Conservation (phyloP, 2,329 filamentous ascomycete genomes). For the Biscogniauxia sp. region DNA sequence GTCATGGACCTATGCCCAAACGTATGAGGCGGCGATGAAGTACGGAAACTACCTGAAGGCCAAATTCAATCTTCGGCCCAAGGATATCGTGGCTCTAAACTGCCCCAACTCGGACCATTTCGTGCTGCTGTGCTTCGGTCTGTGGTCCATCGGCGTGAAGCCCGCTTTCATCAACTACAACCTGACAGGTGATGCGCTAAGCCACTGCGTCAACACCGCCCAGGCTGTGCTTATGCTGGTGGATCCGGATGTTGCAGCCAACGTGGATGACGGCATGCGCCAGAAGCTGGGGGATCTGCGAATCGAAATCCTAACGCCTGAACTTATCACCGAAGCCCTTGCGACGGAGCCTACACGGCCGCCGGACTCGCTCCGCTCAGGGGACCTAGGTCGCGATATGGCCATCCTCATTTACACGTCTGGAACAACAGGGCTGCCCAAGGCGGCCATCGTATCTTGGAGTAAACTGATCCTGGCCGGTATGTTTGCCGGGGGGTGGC, state of each 20-base stretch:
- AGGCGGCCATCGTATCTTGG: slow-evolving; percentile 76
- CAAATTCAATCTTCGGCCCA: slow-evolving; percentile 59
- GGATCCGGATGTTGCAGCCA: slow-evolving; percentile 57
- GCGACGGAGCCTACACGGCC: slow-evolving; percentile 52
- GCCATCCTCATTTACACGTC: slow-evolving; percentile 80
- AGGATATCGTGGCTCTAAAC: slow-evolving; percentile 77
- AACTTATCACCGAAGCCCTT: slow-evolving; percentile 53
- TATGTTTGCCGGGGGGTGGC: slow-evolving; percentile 52
- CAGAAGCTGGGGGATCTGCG: slow-evolving; percentile 48
- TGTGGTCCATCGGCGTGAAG: slow-evolving; percentile 80
- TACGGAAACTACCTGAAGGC: slow-evolving; percentile 75
- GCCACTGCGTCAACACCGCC: slow-evolving; percentile 71
- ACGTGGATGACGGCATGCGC: slow-evolving; percentile 57
- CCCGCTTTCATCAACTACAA: slow-evolving; percentile 92
- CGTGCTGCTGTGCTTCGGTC: slow-evolving; percentile 69
- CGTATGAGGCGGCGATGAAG: slow-evolving; percentile 67
- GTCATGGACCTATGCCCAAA: slow-evolving; percentile 71
- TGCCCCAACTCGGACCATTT: slow-evolving; percentile 80
- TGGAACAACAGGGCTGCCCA: slow-evolving; percentile 81
- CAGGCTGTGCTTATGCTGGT: slow-evolving; percentile 67
- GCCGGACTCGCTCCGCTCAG: slow-evolving; percentile 55
- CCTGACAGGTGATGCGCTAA: slow-evolving; percentile 65
- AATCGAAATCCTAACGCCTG: slow-evolving; percentile 60
- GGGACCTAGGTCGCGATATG: slow-evolving; percentile 53
- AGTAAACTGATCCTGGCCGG: slow-evolving; percentile 57